Evolutionary conservation across 2,329 filamentous ascomycete genomes (phyloP).

Genomic region (Penicillium psychrosexuale): DNA sequence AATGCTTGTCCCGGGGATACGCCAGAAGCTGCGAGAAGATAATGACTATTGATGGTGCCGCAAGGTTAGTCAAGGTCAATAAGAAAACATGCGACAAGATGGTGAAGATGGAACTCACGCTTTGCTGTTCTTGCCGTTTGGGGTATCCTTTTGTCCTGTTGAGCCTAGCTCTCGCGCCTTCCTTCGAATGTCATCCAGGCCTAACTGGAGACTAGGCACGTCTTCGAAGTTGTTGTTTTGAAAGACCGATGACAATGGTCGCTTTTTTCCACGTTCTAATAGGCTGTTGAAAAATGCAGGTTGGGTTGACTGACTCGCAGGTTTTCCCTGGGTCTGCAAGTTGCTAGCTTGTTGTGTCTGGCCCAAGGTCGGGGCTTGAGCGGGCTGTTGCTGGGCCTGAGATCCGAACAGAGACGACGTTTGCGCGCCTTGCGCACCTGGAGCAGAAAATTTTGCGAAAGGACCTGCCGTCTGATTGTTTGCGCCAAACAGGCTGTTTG

Average conservation of each 20-base stretch:
- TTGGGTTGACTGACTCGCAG: slow-evolving; percentile 39
- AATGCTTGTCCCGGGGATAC: slow-evolving; percentile 83
- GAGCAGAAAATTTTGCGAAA: slow-evolving; percentile 25
- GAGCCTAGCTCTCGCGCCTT: slow-evolving; percentile 75
- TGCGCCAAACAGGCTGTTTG: slow-evolving; percentile 27
- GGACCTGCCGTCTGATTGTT: slow-evolving; percentile 25
- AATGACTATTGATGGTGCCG: slow-evolving; percentile 60
- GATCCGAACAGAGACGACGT: slow-evolving; percentile 25
- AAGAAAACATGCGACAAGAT: neutral
- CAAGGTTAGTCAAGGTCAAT: neutral
- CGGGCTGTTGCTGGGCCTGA: slow-evolving; percentile 17
- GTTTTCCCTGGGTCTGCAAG: slow-evolving; percentile 24
- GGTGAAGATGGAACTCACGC: slow-evolving; percentile 47
- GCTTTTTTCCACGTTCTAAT: slow-evolving; percentile 63
- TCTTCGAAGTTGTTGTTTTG: slow-evolving; percentile 61
- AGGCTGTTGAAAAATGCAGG: slow-evolving; percentile 64
- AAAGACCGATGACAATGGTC: slow-evolving; percentile 64
- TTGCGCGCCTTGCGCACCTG: slow-evolving; percentile 11
- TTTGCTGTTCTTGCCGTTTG: slow-evolving; percentile 46
- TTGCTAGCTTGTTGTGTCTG: slow-evolving; percentile 26
- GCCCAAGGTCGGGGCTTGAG: slow-evolving; percentile 28
- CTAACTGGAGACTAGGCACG: slow-evolving; percentile 83
- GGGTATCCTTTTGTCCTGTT: slow-evolving; percentile 51
- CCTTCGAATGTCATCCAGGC: slow-evolving; percentile 78
- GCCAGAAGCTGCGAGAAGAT: slow-evolving; percentile 87